Conservation (phyloP, 768 basidiomycete genomes). For the Rhodotorula babjevae region DNA sequence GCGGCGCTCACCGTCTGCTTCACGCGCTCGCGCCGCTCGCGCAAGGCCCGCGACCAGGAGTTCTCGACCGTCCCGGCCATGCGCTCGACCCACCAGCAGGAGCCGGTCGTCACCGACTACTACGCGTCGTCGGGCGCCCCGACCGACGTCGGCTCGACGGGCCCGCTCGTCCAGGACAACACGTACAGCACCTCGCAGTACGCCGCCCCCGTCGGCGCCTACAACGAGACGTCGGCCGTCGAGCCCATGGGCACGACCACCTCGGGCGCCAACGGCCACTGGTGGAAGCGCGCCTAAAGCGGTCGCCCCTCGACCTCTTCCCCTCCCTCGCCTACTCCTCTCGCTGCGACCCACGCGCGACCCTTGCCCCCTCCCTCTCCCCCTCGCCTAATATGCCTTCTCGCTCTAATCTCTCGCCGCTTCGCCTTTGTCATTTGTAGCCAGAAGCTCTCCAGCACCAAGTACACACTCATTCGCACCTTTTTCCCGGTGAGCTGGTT, state of each 20-base stretch:
- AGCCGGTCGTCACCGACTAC: not conserved
- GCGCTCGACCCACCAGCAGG: slow-evolving; percentile 3
- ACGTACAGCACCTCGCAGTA: not conserved
- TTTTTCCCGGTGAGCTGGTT: too few species aligned
- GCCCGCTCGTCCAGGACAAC: slow-evolving; percentile 17
- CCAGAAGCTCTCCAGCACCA: too few species aligned
- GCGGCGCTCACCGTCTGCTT: slow-evolving; percentile 29
- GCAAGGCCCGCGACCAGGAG: slow-evolving; percentile 4
- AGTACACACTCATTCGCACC: too few species aligned
- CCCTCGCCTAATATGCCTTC: too few species aligned
- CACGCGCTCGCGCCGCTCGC: slow-evolving; percentile 24
- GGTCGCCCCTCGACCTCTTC: too few species aligned
- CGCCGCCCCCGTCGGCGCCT: not conserved
- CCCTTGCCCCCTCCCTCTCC: not conserved
- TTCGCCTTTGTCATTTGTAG: too few species aligned
- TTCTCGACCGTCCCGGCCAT: slow-evolving; percentile 24
- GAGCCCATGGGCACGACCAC: not conserved
- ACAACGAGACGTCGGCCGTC: not conserved
- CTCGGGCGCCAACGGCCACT: slow-evolving; percentile 10
- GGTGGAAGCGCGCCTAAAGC: slow-evolving; percentile 16
- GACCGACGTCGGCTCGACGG: slow-evolving; percentile 21
- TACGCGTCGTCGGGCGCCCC: not conserved
- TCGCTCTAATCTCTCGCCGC: too few species aligned
- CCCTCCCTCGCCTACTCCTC: not conserved
- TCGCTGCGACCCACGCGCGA: too few species aligned